phyloP scores from a whole-genome alignment of 23 red algal species.

The Chondrus crispus region DNA sequence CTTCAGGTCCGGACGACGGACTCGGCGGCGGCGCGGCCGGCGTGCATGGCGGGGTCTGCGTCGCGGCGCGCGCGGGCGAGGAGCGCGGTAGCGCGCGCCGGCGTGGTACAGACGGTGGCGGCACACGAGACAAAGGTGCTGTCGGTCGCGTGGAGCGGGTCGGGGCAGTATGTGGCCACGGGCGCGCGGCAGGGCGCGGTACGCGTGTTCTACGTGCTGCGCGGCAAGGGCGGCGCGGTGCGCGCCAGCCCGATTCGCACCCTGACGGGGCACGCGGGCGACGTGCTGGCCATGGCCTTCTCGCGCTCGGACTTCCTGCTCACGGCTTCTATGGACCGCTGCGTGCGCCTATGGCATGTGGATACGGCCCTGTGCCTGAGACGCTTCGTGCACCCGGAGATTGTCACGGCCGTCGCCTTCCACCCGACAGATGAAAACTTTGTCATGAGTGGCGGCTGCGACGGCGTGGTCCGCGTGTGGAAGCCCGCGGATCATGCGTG shows the following conservation, averaged over 20 bases:
- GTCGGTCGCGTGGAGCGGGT: conserved; percentile 6
- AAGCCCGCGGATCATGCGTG: conserved; percentile 28
- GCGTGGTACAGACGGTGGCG: background rate
- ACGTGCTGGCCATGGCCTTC: conserved; percentile 58
- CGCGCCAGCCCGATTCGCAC: conserved; percentile 15
- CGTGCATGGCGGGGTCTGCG: no score
- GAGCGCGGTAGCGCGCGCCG: no score
- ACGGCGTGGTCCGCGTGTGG: conserved; percentile 77
- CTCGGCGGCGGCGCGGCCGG: no score
- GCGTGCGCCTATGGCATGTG: conserved; percentile 85
- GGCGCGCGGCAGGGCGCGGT: conserved; percentile 29
- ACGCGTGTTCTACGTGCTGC: conserved; percentile 6
- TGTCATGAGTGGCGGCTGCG: conserved; percentile 69
- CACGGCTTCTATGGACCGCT: conserved; percentile 78
- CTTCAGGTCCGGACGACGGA: no score
- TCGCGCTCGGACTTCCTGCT: conserved; percentile 58
- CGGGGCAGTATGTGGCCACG: conserved; percentile 17
- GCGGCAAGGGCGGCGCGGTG: background rate
- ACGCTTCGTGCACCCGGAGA: conserved; percentile 86
- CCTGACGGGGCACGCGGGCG: conserved; percentile 52
- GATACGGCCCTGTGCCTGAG: conserved; percentile 62
- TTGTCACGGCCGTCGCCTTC: conserved; percentile 80
- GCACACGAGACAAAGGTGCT: background rate
- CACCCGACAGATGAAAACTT: conserved; percentile 71
- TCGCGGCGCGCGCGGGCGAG: no score